Evolutionary conservation across 441 rosid genomes (phyloP), one percentile per base, ranked within the genome.

Genomic region (Sinapis alba): DNA sequence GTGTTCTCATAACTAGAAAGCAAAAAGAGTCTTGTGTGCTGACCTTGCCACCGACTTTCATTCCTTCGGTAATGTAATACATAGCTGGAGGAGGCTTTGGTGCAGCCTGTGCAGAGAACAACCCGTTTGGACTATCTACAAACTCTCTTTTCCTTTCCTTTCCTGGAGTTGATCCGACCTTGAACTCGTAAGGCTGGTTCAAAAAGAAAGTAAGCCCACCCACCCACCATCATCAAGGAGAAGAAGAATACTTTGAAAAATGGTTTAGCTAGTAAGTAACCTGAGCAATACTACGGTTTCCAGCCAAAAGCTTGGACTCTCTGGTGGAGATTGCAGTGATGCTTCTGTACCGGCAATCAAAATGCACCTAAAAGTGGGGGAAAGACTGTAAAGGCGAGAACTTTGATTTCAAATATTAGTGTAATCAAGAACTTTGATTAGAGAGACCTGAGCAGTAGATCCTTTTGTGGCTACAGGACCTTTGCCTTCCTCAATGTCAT

Each of bases 41-140:
- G 65, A 94, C 98, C 98, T 93, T 90, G 73, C 98, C 98, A 57
- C 98, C 99, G 1, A 90, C 89, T 87, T 80, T 90, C 99, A 93
- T 95, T 73, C 98, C 98, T 83, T 95, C 84, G 0, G 84, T 86
- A 7, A 91, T 80, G 13, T 73, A 82, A 83, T 93, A 95, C 99
- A 93, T 83, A 3, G 97, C 97, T 5, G 90, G 85, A 15, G 98
- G 99, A 3, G 98, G 99, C 72, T 95, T 95, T 24, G 99, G 98
- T 27, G 99, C 80, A 70, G 98, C 98, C 67, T 94, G 98, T 34
- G 95, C 97, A 21, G 98, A 95, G 82, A 95, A 95, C 47, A 93
- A 82, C 70, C 96, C 98, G 69, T 95, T 95, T 75, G 98, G 98
- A 70, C 84, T 93, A 71, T 93, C 99, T 20, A 91, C 98, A 21